Base-by-base conservation (phyloP, 129 eudicot genomes). In the Artemisia tridentata region DNA sequence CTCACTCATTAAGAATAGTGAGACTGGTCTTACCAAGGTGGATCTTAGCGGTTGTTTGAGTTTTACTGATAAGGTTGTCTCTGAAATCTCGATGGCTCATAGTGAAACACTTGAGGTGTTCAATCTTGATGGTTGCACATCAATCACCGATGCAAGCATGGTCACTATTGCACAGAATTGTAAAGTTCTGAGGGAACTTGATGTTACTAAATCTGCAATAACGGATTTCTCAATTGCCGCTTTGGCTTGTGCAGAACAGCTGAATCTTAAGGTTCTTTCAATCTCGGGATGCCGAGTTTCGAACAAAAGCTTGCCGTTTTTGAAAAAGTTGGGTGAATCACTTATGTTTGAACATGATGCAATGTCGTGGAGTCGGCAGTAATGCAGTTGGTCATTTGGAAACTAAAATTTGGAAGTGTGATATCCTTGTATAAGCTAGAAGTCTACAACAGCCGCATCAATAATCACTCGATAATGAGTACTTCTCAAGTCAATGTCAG, bases 141-240 rank as follows among this genome's bases (percentile, higher is more conserved):
- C 69, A 20, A 61, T 91, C 49, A 88, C 85, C 47, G 92, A 91
- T 63, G 69, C 83, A 29, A 80, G 90, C 52, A 65, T 88, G 76
- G 79, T 78, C 17, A 75, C 90, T 2, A 72, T 91, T 62, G 82
- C 88, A 4, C 80, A 75, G 13, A 80, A 86, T 38, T 92, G 98
- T 68, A 71, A 48, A 5, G 23, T 82, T 11, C 78, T 92, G 9
- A 70, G 67, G 34, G 98, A 88, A 21, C 89, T 92, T 9, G 82
- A 92, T 62, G 79, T 92, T 63, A 86, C 96, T 1, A 74, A 78
- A 48, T 86, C 88, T 45, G 75, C 52, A 1, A 76, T 92, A 21
- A 77, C 96, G 2, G 88, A 92, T 74, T 66, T 67, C 8, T 92
- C 95, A 20, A 78, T 92, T 54, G 84, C 88, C 15, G 81, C 85